Percentiles rank a stretch among this genome's conserved stretches.
Conservation (phyloP, 257 asterid species). For the Asclepias syriaca region DNA sequence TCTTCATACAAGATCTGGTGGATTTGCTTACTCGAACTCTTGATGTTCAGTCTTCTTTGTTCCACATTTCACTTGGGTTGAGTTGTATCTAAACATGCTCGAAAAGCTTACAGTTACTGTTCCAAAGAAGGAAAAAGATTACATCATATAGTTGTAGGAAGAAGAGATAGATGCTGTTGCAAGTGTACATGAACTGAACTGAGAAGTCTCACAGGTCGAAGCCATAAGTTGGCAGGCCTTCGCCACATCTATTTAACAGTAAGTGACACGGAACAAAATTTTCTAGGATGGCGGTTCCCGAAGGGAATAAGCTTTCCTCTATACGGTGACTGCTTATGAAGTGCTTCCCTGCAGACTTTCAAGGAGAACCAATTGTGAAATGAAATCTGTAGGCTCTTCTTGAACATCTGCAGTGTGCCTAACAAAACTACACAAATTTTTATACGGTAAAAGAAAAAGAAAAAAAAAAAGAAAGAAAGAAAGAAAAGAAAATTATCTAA, state of each 20-base stretch:
- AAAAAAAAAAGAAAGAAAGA: no score
- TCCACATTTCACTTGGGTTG: background rate
- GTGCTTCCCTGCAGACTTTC: conserved; percentile 46
- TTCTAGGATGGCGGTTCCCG: conserved; percentile 31
- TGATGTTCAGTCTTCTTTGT: conserved; percentile 5
- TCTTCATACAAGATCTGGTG: conserved; percentile 6
- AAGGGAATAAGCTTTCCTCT: conserved; percentile 39
- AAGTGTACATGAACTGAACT: conserved; percentile 21
- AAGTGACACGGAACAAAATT: conserved; percentile 14
- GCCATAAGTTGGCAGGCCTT: conserved; percentile 46
- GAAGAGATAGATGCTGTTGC: conserved; percentile 14
- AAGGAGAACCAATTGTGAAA: conserved; percentile 60
- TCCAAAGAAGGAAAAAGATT: conserved; percentile 9
- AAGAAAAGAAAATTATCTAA: background rate
- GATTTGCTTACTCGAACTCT: conserved; percentile 11
- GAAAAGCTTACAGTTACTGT: conserved; percentile 22
- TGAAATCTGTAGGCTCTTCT: conserved; percentile 54
- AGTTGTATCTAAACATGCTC: background rate
- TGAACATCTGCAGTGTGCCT: conserved; percentile 45
- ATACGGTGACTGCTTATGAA: conserved; percentile 16
- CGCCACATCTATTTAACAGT: conserved; percentile 9
- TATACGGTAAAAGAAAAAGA: background rate
- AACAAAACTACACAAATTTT: conserved; percentile 5
- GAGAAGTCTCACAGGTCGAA: conserved; percentile 36
- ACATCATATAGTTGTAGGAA: conserved; percentile 17